Evolutionary conservation across 352 stramenopile genomes (phyloP).

Genomic region (Pythium angustatum): DNA sequence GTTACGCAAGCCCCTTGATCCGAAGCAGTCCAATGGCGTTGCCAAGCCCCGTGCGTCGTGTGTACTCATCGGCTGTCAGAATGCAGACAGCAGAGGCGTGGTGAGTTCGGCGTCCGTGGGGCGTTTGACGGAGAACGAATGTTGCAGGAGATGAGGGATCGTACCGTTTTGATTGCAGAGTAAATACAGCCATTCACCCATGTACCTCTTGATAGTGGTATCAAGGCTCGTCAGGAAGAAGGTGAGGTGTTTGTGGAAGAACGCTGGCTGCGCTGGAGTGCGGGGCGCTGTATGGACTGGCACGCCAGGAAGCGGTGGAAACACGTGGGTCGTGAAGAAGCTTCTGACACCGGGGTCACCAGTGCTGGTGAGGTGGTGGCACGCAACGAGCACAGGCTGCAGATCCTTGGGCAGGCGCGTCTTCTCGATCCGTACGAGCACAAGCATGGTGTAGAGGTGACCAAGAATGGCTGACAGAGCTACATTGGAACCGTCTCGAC

Average conservation of each 20-base stretch:
- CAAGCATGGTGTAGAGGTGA: conserved; percentile 57
- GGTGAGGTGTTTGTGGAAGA: conserved; percentile 64
- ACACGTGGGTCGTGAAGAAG: conserved; percentile 49
- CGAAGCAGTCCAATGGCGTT: conserved; percentile 77
- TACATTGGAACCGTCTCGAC: not conserved
- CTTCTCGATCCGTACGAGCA: conserved; percentile 63
- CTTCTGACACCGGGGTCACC: conserved; percentile 27
- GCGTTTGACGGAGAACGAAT: not conserved
- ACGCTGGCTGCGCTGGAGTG: conserved; percentile 18
- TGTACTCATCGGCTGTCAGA: conserved; percentile 69
- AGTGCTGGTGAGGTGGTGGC: conserved; percentile 55
- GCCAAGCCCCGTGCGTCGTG: conserved; percentile 60
- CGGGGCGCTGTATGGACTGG: not conserved
- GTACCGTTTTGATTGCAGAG: conserved; percentile 78
- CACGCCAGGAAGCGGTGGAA: conserved; percentile 20
- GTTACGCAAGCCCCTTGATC: conserved; percentile 56
- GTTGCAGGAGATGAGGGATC: too few species aligned
- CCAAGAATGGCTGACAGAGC: conserved; percentile 36
- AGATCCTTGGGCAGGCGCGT: conserved; percentile 47
- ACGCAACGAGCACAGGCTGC: conserved; percentile 62
- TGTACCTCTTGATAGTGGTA: conserved; percentile 65
- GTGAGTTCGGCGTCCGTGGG: conserved; percentile 25
- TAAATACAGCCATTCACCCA: conserved; percentile 71
- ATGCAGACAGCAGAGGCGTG: not conserved
- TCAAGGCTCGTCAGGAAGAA: conserved; percentile 77